These are phyloP conservation scores for Uronychia setigera DNA, from an alignment of 73 alveolate species.

Conservation along the genomic window DNA sequence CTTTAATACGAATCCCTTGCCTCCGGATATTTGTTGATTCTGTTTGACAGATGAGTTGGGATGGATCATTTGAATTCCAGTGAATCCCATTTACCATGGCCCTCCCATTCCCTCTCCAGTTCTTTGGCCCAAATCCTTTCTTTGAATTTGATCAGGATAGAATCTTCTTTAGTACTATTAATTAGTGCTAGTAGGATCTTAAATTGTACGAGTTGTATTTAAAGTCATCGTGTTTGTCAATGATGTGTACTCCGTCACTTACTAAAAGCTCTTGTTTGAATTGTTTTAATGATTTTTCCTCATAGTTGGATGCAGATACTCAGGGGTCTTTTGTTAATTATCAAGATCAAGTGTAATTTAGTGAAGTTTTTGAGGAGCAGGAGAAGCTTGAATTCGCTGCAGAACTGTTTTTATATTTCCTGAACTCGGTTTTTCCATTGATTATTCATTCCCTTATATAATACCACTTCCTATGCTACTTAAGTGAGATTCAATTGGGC, in stretches of 20 bases:
- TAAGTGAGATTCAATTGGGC: background rate
- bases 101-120: background rate
- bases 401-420: background rate
- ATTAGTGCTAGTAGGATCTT: background rate
- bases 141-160: background rate
- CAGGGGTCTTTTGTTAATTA: background rate
- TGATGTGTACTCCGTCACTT: background rate
- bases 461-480: background rate
- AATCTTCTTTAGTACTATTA: background rate
- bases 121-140: background rate
- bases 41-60: background rate
- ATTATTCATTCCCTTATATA: background rate
- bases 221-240: background rate
- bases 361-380: background rate
- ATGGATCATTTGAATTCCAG: background rate
- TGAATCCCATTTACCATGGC: background rate
- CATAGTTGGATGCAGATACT: background rate
- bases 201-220: background rate
- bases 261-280: background rate
- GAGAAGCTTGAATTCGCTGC: background rate
- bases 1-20: background rate
- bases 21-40: too few species aligned
- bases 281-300: background rate
- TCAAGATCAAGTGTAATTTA: background rate
- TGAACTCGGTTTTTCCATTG: background rate